Evolutionary conservation across 148 eudicot species (phyloP), one percentile per base, ranked within the genome.

Genomic region (Suaeda aralocaspica): DNA sequence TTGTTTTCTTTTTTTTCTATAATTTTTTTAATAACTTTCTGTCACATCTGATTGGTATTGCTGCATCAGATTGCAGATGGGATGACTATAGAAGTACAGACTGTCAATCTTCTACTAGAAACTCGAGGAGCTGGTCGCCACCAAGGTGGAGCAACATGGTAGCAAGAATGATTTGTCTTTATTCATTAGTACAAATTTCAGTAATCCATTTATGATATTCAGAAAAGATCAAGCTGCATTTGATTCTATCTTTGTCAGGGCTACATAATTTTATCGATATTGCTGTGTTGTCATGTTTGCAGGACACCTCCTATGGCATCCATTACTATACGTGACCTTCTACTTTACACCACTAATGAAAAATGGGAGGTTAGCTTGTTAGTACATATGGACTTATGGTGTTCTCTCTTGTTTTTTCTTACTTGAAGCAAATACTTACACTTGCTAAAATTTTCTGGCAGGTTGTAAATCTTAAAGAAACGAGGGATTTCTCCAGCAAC

Each of bases 271-370:
- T 28, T 41, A 9, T 66, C 13, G 25, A 29, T 59, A 21, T 50
- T 2, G 30, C 21, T 57, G 22, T 15, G 30, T 29, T 57, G 22
- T 15, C 59, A 44, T 61, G 50, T 58, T 76, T 30, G 66, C 78
- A 93, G 98, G 98, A 86, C 94, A 64, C 86, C 96, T 58, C 98
- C 98, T 13, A 90, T 93, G 96, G 98, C 98, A 33, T 90, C 98
- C 71, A 79, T 93, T 68, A 93, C 96, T 58, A 87, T 93, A 28
- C 91, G 93, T 64, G 83, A 88, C 67, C 95, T 93, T 82, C 68
- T 83, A 44, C 92, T 93, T 36, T 91, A 85, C 84, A 90, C 98
- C 24, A 93, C 95, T 48, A 88, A 93, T 68, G 96, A 87, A 68
- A 89, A 72, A 55, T 93, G 98, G 98, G 82, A 90, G 96, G 98